These are phyloP conservation scores for Fusarium camptoceras DNA, from an alignment of 2,329 filamentous ascomycete genomes.

Conservation along the genomic window DNA sequence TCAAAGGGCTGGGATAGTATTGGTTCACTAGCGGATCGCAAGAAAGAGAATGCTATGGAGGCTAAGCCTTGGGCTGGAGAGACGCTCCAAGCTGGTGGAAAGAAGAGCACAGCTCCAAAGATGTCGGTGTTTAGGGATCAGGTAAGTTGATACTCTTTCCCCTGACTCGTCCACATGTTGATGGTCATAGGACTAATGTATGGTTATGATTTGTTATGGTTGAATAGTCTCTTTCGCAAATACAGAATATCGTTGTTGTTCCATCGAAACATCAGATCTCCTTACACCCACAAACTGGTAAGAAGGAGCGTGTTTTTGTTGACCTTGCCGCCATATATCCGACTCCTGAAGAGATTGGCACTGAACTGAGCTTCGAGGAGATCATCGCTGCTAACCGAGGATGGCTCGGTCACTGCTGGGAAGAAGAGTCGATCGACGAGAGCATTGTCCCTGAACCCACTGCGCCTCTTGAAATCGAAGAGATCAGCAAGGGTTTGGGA, in stretches of 20 bases:
- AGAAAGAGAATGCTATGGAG: constrained; percentile 92
- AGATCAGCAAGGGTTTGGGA: constrained; percentile 45
- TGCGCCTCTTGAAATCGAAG: constrained; percentile 47
- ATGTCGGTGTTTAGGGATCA: constrained; percentile 94
- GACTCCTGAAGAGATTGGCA: constrained; percentile 74
- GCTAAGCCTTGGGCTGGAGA: constrained; percentile 93
- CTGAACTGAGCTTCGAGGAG: constrained; percentile 92
- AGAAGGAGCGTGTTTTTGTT: constrained; percentile 87
- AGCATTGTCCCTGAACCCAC: constrained; percentile 48
- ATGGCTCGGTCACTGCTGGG: constrained; percentile 70
- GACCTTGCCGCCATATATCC: constrained; percentile 89
- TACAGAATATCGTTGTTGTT: constrained; percentile 75
- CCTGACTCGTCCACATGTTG: constrained; percentile 74
- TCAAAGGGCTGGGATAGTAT: constrained; percentile 92
- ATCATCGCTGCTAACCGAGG: constrained; percentile 83
- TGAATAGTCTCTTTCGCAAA: constrained; percentile 68
- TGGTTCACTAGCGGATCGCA: constrained; percentile 84
- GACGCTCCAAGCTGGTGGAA: constrained; percentile 87
- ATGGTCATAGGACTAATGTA: constrained; percentile 97
- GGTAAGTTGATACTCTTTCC: constrained; percentile 68
- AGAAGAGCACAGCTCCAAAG: constrained; percentile 78
- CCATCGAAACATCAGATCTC: constrained; percentile 81
- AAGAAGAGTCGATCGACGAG: constrained; percentile 55
- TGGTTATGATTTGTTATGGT: constrained; percentile 56
- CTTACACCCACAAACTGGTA: constrained; percentile 83